Percentiles rank a stretch among this genome's conserved stretches.
Evolutionary conservation across 2,329 filamentous ascomycete species (phyloP).

Genomic region (Podosphaera fusca): DNA sequence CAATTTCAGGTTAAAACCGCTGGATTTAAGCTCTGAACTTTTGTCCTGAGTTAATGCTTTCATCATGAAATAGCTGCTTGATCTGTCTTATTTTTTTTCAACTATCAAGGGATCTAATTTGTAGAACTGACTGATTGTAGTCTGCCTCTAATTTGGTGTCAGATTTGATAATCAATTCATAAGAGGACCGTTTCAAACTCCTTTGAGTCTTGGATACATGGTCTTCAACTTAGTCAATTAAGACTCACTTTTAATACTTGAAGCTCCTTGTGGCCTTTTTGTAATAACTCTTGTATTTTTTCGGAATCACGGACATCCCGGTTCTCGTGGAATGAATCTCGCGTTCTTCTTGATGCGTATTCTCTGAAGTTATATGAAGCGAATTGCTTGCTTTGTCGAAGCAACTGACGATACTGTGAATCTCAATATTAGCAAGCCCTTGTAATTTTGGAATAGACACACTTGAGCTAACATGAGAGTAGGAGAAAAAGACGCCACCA

Average conservation of each 20-base stretch:
- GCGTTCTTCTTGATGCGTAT: conserved; percentile 77
- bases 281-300: conserved; percentile 66
- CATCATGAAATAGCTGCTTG: conserved; percentile 13
- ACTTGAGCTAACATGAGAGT: too few species aligned
- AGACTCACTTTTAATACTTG: conserved; percentile 69
- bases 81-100: conserved; percentile 60
- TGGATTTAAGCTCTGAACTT: too few species aligned
- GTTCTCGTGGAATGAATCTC: conserved; percentile 74
- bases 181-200: background rate
- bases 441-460: background rate
- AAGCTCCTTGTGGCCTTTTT: conserved; percentile 68
- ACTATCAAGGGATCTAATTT: conserved; percentile 80
- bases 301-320: conserved; percentile 48
- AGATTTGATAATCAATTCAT: background rate
- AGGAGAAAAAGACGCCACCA: too few species aligned
- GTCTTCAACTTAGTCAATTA: background rate
- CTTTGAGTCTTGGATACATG: background rate
- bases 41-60: too few species aligned
- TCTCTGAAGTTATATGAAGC: conserved; percentile 94
- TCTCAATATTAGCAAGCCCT: background rate
- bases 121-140: conserved; percentile 83
- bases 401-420: conserved; percentile 68
- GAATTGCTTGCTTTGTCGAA: conserved; percentile 72
- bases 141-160: conserved; percentile 48
- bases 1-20: too few species aligned